Evolutionary conservation across 371 early-diverging fungal genomes (phyloP).

Genomic region (Smittium mucronatum): DNA sequence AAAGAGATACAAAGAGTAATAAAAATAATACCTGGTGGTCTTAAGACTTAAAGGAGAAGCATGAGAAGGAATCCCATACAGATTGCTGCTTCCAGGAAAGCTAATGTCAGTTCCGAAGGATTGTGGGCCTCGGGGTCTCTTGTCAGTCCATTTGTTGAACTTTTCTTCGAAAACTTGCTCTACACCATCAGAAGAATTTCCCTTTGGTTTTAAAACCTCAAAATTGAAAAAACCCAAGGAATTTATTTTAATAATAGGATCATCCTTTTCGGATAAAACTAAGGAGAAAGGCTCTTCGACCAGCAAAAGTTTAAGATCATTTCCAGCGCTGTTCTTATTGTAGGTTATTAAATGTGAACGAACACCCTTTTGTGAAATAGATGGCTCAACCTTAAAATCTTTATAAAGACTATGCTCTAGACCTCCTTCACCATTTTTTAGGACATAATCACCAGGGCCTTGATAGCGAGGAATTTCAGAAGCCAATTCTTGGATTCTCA

Average conservation of each 20-base stretch:
- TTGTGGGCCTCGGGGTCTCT: slow-evolving; percentile 84
- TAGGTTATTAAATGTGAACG: slow-evolving; percentile 16
- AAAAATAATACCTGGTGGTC: slow-evolving; percentile 42
- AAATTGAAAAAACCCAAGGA: slow-evolving; percentile 68
- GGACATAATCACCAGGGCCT: slow-evolving; percentile 44
- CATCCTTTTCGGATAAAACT: slow-evolving; percentile 46
- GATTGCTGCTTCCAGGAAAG: slow-evolving; percentile 73
- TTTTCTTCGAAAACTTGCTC: slow-evolving; percentile 78
- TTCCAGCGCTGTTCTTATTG: slow-evolving; percentile 16
- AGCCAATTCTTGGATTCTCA: slow-evolving; percentile 51
- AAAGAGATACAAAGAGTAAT: background rate
- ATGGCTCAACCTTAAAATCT: slow-evolving; percentile 10
- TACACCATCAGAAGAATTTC: slow-evolving; percentile 32
- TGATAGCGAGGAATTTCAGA: slow-evolving; percentile 60
- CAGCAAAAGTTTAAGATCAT: slow-evolving; percentile 18
- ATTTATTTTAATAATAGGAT: slow-evolving; percentile 59
- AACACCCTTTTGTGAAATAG: slow-evolving; percentile 11
- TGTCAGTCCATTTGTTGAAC: slow-evolving; percentile 74
- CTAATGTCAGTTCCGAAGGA: slow-evolving; percentile 84
- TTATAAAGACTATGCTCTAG: slow-evolving; percentile 19
- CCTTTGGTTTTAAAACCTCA: slow-evolving; percentile 66
- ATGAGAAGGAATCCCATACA: slow-evolving; percentile 95
- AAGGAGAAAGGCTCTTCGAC: slow-evolving; percentile 34
- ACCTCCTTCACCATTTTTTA: slow-evolving; percentile 44
- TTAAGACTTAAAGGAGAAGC: slow-evolving; percentile 69